phyloP scores from a whole-genome alignment of 257 asterid genomes.

The Lycium barbarum region DNA sequence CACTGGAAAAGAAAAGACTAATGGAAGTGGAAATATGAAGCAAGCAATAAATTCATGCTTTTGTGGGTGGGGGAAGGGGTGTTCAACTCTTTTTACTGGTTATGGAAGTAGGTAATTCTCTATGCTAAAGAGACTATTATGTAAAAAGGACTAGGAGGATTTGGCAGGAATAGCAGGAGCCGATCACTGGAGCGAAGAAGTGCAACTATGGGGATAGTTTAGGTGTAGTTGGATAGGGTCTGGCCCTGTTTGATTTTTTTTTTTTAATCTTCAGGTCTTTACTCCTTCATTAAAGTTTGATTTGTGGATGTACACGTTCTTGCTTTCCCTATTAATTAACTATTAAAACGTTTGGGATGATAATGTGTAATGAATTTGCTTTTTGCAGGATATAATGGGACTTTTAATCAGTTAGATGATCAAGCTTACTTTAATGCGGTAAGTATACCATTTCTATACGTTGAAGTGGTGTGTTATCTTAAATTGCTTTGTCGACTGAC shows the following conservation, averaged over 20 bases:
- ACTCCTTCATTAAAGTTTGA: not conserved
- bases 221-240: not conserved
- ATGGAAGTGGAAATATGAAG: not conserved
- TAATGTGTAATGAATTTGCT: not conserved
- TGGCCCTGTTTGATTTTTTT: not conserved
- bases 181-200: not conserved
- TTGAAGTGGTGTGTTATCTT: not conserved
- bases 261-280: not conserved
- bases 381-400: slow-evolving; percentile 60
- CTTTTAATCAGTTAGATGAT: slow-evolving; percentile 60
- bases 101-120: not conserved
- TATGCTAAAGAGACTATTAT: not conserved
- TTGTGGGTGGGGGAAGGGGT: not conserved
- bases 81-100: not conserved
- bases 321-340: not conserved
- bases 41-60: not conserved
- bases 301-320: not conserved
- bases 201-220: not conserved
- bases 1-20: not conserved
- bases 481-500: slow-evolving; percentile 19
- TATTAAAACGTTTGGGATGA: not conserved
- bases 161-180: not conserved
- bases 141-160: not conserved
- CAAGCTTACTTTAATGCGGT: slow-evolving; percentile 51
- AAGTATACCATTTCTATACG: slow-evolving; percentile 42